Base-by-base conservation (phyloP, 225 moss, liverwort and hornwort genomes). In the Sphagnum tenellum region DNA sequence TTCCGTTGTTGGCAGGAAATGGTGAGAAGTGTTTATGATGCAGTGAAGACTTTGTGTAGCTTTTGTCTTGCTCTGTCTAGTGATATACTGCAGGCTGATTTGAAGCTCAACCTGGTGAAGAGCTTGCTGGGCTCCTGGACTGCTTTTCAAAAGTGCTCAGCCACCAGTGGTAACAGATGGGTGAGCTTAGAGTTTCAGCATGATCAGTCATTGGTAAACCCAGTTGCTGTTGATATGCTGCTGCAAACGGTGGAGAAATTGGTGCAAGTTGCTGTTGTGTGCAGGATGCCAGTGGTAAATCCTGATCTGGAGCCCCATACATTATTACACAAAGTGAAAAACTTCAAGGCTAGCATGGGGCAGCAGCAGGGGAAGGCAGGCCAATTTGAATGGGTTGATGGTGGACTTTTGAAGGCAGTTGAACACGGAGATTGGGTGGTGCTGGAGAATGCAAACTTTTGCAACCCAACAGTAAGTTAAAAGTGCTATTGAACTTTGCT, bases 301-400 rank as follows among this genome's bases (percentile, higher is more conserved):
- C 52, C 73, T 64, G 72, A 71, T 56, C 68, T 88, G 73, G 79
- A 90, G 62, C 87, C 90, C 10, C 68, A 73, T 13, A 61, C 68
- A 64, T 72, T 98, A 49, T 55, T 76, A 61, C 73, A 72, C 61
- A 78, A 70, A 71, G 64, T 87, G 57, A 65, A 78, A 70, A 62
- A 69, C 56, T 66, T 98, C 61, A 88, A 77, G 62, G 75, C 82
- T 45, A 82, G 74, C 67, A 63, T 98, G 63, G 85, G 78, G 60
- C 79, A 84, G 68, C 64, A 46, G 63, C 64, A 46, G 63, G 77
- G 83, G 69, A 87, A 75, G 63, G 85, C 89, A 61, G 96, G 96
- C 68, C 90, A 85, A 55, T 98, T 98, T 73, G 92, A 98, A 81
- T 98, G 96, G 96, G 85, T 90, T 56, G 96, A 93, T 75, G 96